Conservation (phyloP, 106 monocot genomes). For the Xerophyta viscosa region DNA sequence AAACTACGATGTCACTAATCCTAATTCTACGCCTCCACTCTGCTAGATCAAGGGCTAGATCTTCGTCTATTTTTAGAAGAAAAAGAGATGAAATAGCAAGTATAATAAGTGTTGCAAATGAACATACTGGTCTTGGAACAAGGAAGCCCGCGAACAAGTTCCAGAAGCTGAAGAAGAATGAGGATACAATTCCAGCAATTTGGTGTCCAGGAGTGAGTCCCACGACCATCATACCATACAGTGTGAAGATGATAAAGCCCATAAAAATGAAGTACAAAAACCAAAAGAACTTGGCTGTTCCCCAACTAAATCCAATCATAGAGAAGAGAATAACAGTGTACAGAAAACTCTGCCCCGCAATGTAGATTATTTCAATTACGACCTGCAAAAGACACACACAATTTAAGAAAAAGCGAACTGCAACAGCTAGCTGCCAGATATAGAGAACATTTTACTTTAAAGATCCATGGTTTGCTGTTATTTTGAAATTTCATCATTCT, state of each 20-base stretch:
- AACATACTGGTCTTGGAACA: constrained; percentile 45
- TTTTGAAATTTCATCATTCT: too few relatives aligned
- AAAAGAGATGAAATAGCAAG: too few relatives aligned
- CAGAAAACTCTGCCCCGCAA: constrained; percentile 33
- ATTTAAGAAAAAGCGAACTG: too few relatives aligned
- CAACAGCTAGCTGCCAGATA: too few relatives aligned
- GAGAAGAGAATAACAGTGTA: constrained; percentile 54
- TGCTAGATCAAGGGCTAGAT: too few relatives aligned
- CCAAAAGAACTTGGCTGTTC: constrained; percentile 61
- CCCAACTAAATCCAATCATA: constrained; percentile 78
- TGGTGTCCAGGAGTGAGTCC: constrained; percentile 50
- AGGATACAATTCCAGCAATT: constrained; percentile 60
- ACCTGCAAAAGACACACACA: constrained; percentile 45
- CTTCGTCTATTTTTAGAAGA: too few relatives aligned
- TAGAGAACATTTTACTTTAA: too few relatives aligned
- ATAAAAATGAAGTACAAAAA: constrained; percentile 68
- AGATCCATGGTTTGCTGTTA: too few relatives aligned
- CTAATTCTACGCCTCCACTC: too few relatives aligned
- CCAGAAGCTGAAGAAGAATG: constrained; percentile 71
- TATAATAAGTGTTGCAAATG: too few relatives aligned
- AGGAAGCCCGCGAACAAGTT: constrained; percentile 78
- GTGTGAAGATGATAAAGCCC: constrained; percentile 54
- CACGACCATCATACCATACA: constrained; percentile 81
- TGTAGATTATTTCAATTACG: constrained; percentile 59
- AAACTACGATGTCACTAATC: too few relatives aligned